A percentile compares a stretch with the other conserved stretches of the same genome.
Conservation (phyloP, 306 rosid genomes). For the Herpetospermum pedunculosum region DNA sequence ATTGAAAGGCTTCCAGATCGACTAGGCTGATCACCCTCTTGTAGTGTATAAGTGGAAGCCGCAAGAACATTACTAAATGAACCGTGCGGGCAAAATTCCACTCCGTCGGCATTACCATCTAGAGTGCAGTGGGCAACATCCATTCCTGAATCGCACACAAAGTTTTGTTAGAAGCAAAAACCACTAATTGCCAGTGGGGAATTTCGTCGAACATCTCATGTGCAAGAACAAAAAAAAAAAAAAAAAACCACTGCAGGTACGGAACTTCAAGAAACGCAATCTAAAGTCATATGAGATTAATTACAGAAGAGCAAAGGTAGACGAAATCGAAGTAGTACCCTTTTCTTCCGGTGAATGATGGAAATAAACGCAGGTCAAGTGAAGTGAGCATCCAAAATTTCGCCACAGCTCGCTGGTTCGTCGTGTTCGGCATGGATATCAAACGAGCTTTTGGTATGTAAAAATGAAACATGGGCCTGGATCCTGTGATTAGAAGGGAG, state of each 20-base stretch:
- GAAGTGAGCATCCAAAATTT: background rate
- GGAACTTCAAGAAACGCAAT: background rate
- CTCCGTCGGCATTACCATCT: slow-evolving; percentile 84
- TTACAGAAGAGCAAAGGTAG: background rate
- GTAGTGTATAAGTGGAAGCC: slow-evolving; percentile 66
- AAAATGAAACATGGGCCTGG: background rate
- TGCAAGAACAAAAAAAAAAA: background rate
- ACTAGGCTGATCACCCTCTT: slow-evolving; percentile 55
- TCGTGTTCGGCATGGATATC: background rate
- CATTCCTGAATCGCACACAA: slow-evolving; percentile 25
- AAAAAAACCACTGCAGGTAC: background rate
- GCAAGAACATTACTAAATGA: slow-evolving; percentile 49
- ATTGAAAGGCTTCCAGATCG: slow-evolving; percentile 72
- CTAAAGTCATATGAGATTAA: background rate
- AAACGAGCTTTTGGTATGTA: background rate
- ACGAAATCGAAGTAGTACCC: background rate
- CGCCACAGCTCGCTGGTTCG: background rate
- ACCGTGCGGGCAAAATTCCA: slow-evolving; percentile 67
- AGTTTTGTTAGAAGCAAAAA: background rate
- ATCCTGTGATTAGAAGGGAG: background rate
- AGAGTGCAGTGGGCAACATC: slow-evolving; percentile 61
- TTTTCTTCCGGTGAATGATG: background rate
- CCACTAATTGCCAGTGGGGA: background rate
- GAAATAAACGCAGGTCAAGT: background rate
- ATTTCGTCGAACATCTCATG: slow-evolving; percentile 22